These are phyloP conservation scores for Fusarium coffeatum DNA, from an alignment of 2,329 filamentous ascomycete species.

Conservation along the genomic window DNA sequence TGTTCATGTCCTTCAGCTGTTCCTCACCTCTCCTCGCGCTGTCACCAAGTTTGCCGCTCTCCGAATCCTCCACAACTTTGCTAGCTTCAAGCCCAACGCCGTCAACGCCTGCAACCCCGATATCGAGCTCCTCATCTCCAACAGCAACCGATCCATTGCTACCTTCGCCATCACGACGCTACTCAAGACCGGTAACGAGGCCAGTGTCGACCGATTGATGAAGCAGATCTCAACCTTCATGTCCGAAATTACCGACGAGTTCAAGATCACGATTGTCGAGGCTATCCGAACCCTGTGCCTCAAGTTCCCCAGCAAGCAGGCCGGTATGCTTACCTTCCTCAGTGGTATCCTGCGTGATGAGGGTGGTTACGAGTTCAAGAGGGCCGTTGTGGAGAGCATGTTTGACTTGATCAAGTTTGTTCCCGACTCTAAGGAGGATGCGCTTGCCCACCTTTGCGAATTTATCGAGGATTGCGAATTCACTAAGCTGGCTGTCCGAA, in stretches of 20 bases:
- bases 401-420: slow-evolving; percentile 99
- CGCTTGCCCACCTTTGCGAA: slow-evolving; percentile 94
- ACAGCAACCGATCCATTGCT: slow-evolving; percentile 95
- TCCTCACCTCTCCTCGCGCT: slow-evolving; percentile 93
- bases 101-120: slow-evolving; percentile 96
- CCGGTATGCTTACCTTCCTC: slow-evolving; percentile 96
- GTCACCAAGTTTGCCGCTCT: slow-evolving; percentile 98
- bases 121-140: slow-evolving; percentile 96
- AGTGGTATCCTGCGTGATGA: slow-evolving; percentile 97
- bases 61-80: slow-evolving; percentile 94
- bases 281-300: slow-evolving; percentile 95
- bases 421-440: slow-evolving; percentile 83
- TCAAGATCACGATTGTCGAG: slow-evolving; percentile 99
- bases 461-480: slow-evolving; percentile 99
- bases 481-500: slow-evolving; percentile 95
- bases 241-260: slow-evolving; percentile 98
- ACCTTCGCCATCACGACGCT: slow-evolving; percentile 98
- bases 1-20: slow-evolving; percentile 94
- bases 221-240: slow-evolving; percentile 99
- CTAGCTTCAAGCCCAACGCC: slow-evolving; percentile 93
- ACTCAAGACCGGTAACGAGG: slow-evolving; percentile 97
- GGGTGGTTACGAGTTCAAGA: slow-evolving; percentile 98
- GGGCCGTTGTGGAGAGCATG: slow-evolving; percentile 97
- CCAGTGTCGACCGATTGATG: slow-evolving; percentile 96
- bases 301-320: slow-evolving; percentile 98